Percentiles rank a stretch among this genome's conserved stretches.
Conservation (phyloP, 805 yeast species). For the Pichia deserticola region DNA sequence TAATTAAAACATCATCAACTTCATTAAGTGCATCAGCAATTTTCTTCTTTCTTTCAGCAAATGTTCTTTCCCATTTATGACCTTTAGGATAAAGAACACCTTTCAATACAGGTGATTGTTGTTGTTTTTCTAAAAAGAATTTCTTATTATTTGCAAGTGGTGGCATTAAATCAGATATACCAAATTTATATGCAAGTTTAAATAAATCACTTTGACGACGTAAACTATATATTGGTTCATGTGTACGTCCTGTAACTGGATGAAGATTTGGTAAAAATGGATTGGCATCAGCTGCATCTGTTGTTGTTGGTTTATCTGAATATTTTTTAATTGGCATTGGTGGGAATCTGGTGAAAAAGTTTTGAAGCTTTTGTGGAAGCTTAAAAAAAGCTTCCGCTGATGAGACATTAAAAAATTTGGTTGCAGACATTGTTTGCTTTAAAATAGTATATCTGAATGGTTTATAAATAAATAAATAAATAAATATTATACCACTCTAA, state of each 20-base stretch:
- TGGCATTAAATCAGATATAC: slow-evolving; percentile 75
- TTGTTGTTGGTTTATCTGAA: slow-evolving; percentile 54
- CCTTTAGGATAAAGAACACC: slow-evolving; percentile 78
- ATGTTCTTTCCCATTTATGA: slow-evolving; percentile 68
- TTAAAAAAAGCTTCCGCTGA: slow-evolving; percentile 31
- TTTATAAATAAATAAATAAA: no score
- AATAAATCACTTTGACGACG: slow-evolving; percentile 78
- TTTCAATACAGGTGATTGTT: slow-evolving; percentile 58
- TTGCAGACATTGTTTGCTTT: slow-evolving; percentile 1
- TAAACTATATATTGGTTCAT: slow-evolving; percentile 69
- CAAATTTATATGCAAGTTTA: slow-evolving; percentile 75
- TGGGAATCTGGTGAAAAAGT: slow-evolving; percentile 75
- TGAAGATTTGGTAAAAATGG: slow-evolving; percentile 84
- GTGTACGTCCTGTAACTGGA: slow-evolving; percentile 71
- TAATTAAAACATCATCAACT: slow-evolving; percentile 60
- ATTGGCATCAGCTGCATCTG: slow-evolving; percentile 64
- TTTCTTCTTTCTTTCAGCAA: slow-evolving; percentile 48
- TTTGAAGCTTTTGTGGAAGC: slow-evolving; percentile 64
- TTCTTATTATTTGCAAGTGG: slow-evolving; percentile 49
- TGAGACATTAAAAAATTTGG: slow-evolving; percentile 22
- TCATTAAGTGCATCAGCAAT: slow-evolving; percentile 59
- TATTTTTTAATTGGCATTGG: slow-evolving; percentile 73
- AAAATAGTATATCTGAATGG: not conserved
- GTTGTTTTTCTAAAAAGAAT: slow-evolving; percentile 74
- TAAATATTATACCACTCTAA: no score